Conservation (phyloP, 2,329 filamentous ascomycete genomes). For the Aspergillus candidus region DNA sequence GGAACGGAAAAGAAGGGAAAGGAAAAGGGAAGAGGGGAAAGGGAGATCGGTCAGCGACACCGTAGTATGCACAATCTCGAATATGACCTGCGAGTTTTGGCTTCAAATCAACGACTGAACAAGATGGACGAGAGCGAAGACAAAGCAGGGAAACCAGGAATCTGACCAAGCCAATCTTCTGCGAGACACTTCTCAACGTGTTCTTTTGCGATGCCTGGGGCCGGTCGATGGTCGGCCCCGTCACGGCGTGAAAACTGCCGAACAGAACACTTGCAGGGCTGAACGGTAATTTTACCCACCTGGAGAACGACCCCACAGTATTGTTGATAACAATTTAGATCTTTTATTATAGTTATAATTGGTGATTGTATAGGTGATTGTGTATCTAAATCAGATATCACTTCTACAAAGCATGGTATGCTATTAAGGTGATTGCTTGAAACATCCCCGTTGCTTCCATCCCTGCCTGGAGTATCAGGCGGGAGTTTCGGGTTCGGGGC, state of each 20-base stretch:
- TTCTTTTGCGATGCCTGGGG: constrained; percentile 18
- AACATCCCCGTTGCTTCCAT: no score
- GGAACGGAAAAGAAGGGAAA: neutral
- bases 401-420: neutral
- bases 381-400: no score
- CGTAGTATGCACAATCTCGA: no score
- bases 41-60: neutral
- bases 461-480: no score
- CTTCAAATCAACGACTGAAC: no score
- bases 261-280: constrained; percentile 16
- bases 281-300: constrained; percentile 12
- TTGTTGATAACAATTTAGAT: neutral
- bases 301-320: neutral
- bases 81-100: no score
- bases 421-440: no score
- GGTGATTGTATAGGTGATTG: no score
- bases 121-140: neutral
- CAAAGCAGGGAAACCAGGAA: neutral
- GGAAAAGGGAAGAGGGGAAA: neutral
- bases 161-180: neutral
- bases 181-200: constrained; percentile 17
- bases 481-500: no score
- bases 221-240: constrained; percentile 1
- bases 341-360: no score
- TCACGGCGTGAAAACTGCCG: constrained; percentile 4